phyloP scores from a whole-genome alignment of 768 basidiomycete species.

The Lactarius deliciosus region DNA sequence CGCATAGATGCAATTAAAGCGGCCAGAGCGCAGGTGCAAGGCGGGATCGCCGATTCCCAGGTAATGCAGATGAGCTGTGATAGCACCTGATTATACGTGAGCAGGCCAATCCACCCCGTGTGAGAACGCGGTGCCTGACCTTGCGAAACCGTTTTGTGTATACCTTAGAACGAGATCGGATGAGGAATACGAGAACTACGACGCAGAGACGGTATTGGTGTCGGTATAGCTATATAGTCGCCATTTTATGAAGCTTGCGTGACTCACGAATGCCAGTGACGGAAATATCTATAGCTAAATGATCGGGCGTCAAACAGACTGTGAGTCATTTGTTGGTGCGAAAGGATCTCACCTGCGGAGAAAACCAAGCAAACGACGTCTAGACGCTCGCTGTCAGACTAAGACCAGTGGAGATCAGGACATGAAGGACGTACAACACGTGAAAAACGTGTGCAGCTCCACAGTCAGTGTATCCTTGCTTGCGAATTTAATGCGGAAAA shows the following conservation, averaged over 20 bases:
- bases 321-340: background rate
- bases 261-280: conserved; percentile 24
- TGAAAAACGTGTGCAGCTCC: conserved; percentile 5
- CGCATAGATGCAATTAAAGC: conserved; percentile 29
- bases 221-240: background rate
- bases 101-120: background rate
- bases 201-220: background rate
- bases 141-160: conserved; percentile 18
- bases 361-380: conserved; percentile 9
- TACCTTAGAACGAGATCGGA: conserved; percentile 10
- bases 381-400: background rate
- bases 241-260: background rate
- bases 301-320: background rate
- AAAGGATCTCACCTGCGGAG: conserved; percentile 9
- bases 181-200: conserved; percentile 21
- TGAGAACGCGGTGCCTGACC: background rate
- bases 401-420: no score
- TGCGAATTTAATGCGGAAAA: conserved; percentile 9
- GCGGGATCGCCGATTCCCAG: conserved; percentile 36
- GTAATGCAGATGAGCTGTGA: conserved; percentile 30
- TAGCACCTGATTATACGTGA: conserved; percentile 4
- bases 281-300: conserved; percentile 14
- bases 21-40: conserved; percentile 33
- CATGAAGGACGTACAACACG: conserved; percentile 13
- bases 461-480: background rate